Conservation (phyloP, 2,329 filamentous ascomycete species). For the Hypoxylon sp. region DNA sequence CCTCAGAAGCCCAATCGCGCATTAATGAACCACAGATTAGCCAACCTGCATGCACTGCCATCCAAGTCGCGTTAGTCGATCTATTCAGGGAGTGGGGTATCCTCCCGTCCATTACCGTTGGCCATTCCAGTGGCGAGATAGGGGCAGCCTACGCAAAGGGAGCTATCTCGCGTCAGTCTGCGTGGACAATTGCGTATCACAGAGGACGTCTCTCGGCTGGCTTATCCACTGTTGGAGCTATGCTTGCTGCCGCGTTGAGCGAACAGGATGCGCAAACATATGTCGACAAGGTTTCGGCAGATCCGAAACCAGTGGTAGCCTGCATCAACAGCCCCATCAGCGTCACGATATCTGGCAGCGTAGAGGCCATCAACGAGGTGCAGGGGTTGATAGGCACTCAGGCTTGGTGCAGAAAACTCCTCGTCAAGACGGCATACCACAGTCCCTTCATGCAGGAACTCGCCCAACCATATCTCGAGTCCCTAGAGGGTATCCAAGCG, state of each 20-base stretch:
- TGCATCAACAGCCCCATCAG: conserved; percentile 50
- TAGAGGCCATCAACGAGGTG: conserved; percentile 49
- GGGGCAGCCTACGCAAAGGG: conserved; percentile 58
- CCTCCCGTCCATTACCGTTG: conserved; percentile 52
- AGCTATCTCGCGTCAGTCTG: conserved; percentile 51
- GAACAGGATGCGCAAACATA: conserved; percentile 43
- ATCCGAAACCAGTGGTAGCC: conserved; percentile 48
- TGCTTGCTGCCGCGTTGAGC: conserved; percentile 49
- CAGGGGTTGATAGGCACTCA: conserved; percentile 48
- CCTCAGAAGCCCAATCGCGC: conserved; percentile 43
- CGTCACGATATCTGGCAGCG: conserved; percentile 49
- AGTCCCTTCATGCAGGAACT: conserved; percentile 56
- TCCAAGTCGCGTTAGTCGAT: conserved; percentile 48
- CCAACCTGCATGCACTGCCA: conserved; percentile 48
- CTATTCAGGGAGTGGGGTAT: conserved; percentile 50
- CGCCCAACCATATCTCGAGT: conserved; percentile 52
- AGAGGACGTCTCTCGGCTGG: conserved; percentile 48
- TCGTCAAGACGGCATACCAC: conserved; percentile 60
- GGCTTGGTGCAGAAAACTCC: conserved; percentile 53
- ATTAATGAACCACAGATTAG: conserved; percentile 50
- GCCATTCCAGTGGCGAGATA: conserved; percentile 58
- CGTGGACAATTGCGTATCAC: conserved; percentile 50
- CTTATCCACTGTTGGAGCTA: conserved; percentile 45
- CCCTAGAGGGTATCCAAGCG: conserved; percentile 42
- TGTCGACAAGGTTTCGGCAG: conserved; percentile 44